Conservation (phyloP, 148 eudicot species). For the Heliamphora exappendiculata region DNA sequence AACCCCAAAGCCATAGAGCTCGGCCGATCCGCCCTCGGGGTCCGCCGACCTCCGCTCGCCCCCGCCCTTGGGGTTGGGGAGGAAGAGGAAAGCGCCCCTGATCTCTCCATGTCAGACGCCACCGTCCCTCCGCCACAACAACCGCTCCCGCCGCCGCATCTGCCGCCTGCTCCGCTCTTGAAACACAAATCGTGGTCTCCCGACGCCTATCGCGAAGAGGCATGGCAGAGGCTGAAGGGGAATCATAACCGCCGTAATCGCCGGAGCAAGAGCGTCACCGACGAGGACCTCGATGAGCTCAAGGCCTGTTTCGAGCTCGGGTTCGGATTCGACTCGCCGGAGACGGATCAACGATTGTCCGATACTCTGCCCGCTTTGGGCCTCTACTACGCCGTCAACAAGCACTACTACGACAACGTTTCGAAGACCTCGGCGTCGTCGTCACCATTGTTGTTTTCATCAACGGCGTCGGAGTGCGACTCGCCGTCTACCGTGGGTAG, state of each 20-base stretch:
- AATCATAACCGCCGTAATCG: constrained; percentile 19
- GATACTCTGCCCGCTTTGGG: constrained; percentile 70
- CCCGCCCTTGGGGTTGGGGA: constrained; percentile 13
- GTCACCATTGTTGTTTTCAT: constrained; percentile 11
- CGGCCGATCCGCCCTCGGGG: constrained; percentile 22
- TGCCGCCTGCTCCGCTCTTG: constrained; percentile 15
- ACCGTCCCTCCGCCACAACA: constrained; percentile 1
- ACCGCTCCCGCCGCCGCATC: neutral
- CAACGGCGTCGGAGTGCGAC: constrained; percentile 35
- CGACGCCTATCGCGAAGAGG: constrained; percentile 54
- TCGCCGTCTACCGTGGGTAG: constrained; percentile 39
- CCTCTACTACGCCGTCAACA: constrained; percentile 58
- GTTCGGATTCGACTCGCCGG: constrained; percentile 65
- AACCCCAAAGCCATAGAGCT: constrained; percentile 21
- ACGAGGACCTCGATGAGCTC: constrained; percentile 74
- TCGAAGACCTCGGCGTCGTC: constrained; percentile 32
- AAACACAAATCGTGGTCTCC: constrained; percentile 87
- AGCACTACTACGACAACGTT: constrained; percentile 42
- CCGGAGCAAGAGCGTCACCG: constrained; percentile 66
- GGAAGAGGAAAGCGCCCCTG: neutral
- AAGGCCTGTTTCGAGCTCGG: constrained; percentile 80
- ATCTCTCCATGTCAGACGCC: neutral
- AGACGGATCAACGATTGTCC: constrained; percentile 39
- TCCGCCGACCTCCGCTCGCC: constrained; percentile 21
- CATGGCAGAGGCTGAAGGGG: constrained; percentile 50